Evolutionary conservation across 805 yeast species (phyloP), one percentile per base, ranked within the genome.

Genomic region (Diddensiella transvaalensis): DNA sequence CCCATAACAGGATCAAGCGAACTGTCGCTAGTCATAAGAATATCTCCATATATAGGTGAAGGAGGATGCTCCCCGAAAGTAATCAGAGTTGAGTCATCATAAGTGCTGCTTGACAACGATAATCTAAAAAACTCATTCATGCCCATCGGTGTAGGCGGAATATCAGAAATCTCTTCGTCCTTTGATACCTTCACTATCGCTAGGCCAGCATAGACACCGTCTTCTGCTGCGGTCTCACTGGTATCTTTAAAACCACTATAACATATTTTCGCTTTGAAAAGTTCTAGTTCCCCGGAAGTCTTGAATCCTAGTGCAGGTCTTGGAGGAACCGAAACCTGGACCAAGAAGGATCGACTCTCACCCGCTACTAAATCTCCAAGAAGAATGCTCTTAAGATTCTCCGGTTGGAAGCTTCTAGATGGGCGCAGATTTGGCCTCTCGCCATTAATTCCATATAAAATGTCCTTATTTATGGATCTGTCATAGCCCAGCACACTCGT

Each of bases 281-380:
- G 51, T 22, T 33, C 42, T 18, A 22, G 35, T 19, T 35, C 8
- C 4, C 22, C 29, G n/a, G 22, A 26, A 4, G 11, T 11, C 15
- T 11, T 23, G 29, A 22, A 22, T 22, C 39, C 21, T 24, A 18
- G 22, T 4, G 39, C 15, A 13, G 44, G 10, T n/a, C n/a, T 35
- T 2, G 47, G 49, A 15, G 46, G 42, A 4, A 37, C 29, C 8
- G 46, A 24, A 10, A 50, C 42, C 32, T 53, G 56, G 2, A 50
- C 45, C 33, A 53, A 29, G 22, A 50, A 36, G 3, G 46, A 33
- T n/a, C 44, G 22, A 11, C 41, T 40, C 24, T 53, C 49, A 4
- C 54, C 56, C 2, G 54, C 48, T 11, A 46, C 29, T 22, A 53
- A 41, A 15, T 26, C 24, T 4, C 53, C 54, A 2, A 52, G 19